Conservation (phyloP, 129 eudicot species). For the Artemisia annua region DNA sequence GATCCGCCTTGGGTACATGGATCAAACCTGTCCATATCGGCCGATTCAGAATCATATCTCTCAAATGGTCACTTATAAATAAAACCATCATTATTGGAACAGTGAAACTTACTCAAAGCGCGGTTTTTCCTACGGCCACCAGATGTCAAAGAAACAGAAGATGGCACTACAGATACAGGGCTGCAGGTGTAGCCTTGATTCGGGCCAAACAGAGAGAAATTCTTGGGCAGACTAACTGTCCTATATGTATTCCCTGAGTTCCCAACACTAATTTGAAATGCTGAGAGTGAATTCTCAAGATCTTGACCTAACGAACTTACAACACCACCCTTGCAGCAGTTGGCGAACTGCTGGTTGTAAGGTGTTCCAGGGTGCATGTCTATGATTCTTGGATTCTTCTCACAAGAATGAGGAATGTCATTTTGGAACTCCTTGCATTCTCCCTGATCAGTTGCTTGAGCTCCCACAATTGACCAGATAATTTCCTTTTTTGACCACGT, state of each 20-base stretch:
- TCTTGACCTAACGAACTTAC: conserved; percentile 42
- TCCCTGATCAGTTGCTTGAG: conserved; percentile 51
- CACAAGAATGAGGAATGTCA: conserved; percentile 45
- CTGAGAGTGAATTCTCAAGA: conserved; percentile 24
- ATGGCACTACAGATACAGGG: conserved; percentile 35
- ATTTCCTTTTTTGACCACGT: conserved; percentile 43
- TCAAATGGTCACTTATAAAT: neutral
- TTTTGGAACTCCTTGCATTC: conserved; percentile 38
- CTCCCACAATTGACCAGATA: conserved; percentile 50
- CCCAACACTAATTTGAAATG: conserved; percentile 45
- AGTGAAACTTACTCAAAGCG: conserved; percentile 45
- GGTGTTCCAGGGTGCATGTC: conserved; percentile 40
- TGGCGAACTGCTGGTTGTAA: conserved; percentile 37
- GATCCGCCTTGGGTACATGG: no score
- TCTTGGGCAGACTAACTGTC: conserved; percentile 37
- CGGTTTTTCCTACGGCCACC: conserved; percentile 37
- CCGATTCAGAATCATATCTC: no score
- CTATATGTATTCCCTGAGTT: conserved; percentile 32
- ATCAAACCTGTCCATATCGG: no score
- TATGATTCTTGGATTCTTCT: conserved; percentile 38
- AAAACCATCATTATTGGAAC: neutral
- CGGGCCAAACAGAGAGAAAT: conserved; percentile 39
- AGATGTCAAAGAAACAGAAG: conserved; percentile 36
- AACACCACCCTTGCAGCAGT: conserved; percentile 47
- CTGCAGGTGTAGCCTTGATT: conserved; percentile 41